Percentiles rank a stretch among this genome's conserved stretches.
phyloP scores from a whole-genome alignment of 2,329 filamentous ascomycete genomes.

The Thermoascus crustaceus region DNA sequence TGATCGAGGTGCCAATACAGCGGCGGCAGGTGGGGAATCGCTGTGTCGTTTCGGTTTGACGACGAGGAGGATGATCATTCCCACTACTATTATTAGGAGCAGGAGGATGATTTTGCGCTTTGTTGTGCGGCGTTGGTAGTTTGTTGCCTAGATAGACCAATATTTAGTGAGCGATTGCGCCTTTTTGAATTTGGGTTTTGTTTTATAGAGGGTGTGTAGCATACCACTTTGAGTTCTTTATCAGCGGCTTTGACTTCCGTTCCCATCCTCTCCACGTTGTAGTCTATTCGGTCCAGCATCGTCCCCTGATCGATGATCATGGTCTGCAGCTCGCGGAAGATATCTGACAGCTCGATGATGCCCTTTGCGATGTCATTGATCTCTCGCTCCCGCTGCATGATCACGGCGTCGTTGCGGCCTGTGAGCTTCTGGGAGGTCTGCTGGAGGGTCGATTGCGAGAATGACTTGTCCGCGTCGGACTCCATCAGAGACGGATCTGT shows the following conservation, averaged over 20 bases:
- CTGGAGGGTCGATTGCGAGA: slow-evolving; percentile 81
- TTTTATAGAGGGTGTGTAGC: slow-evolving; percentile 13
- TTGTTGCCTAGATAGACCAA: slow-evolving; percentile 50
- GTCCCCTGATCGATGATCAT: slow-evolving; percentile 94
- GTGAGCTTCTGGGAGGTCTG: slow-evolving; percentile 56
- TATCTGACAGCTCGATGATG: slow-evolving; percentile 92
- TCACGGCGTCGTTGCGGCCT: slow-evolving; percentile 67
- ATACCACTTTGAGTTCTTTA: slow-evolving; percentile 74
- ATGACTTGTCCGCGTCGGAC: slow-evolving; percentile 85
- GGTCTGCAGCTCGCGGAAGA: slow-evolving; percentile 89
- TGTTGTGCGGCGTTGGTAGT: slow-evolving; percentile 78
- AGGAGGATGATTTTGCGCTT: slow-evolving; percentile 91
- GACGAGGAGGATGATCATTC: slow-evolving; percentile 74
- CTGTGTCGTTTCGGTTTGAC: slow-evolving; percentile 61
- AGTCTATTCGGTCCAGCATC: slow-evolving; percentile 90
- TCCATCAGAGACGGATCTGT: slow-evolving; percentile 83
- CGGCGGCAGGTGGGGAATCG: slow-evolving; percentile 14
- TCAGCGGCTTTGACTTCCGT: slow-evolving; percentile 87
- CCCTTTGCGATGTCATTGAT: slow-evolving; percentile 98
- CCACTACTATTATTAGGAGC: slow-evolving; percentile 74
- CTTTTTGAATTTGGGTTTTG: neutral
- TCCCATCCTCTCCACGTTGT: slow-evolving; percentile 95
- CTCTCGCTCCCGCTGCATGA: slow-evolving; percentile 86
- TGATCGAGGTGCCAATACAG: slow-evolving; percentile 15
- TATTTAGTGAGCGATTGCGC: neutral